Base-by-base conservation (phyloP, 192 early-diverging fungal species). In the Coemansia asiatica region DNA sequence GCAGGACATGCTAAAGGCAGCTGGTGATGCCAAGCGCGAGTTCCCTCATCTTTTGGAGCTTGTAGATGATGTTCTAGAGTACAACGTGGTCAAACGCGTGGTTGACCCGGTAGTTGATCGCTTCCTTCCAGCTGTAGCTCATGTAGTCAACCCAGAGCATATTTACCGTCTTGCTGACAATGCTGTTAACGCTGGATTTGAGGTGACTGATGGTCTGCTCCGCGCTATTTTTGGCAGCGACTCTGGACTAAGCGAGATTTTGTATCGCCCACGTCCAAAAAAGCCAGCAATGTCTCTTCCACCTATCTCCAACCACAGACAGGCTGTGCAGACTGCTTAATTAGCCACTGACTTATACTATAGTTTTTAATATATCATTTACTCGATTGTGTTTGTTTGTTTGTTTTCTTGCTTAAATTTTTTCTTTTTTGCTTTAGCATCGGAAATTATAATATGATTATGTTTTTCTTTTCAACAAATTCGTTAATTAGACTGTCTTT, bases 181-280 rank as follows among this genome's bases (percentile, higher is more conserved):
- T 46, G 74, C 79, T 6, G 67, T 81, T 13, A 81, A 81, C 29
- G 79, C 79, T 4, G 79, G 79, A 0, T 81, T 81, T 27, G 79
- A 81, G 18, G 73, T 81, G 21, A 60, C 79, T 0, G 79, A 81
- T 21, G 79, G 79, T 2, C 29, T 81, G 28, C 56, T 81, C 21
- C 79, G 79, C 21, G 79, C 79, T 0, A 63, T 81, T n/a, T 81
- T 81, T 75, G 79, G 79, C 9, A 75, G 79, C 27, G 73, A 81
- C 15, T 69, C 79, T 2, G 79, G 79, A 0, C 64, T 81, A 10
- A 66, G 74, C 23, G 70, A 81, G n/a, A 81, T 81, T 10, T 53
- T 81, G 12, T 62, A 75, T 28, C 73, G 79, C 16, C 79, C 79
- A 25, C 69, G 79, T 1, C 79, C 79, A 1, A 81, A 81, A 40